phyloP scores from a whole-genome alignment of 75 land plant species.

The Cunninghamia lanceolata region DNA sequence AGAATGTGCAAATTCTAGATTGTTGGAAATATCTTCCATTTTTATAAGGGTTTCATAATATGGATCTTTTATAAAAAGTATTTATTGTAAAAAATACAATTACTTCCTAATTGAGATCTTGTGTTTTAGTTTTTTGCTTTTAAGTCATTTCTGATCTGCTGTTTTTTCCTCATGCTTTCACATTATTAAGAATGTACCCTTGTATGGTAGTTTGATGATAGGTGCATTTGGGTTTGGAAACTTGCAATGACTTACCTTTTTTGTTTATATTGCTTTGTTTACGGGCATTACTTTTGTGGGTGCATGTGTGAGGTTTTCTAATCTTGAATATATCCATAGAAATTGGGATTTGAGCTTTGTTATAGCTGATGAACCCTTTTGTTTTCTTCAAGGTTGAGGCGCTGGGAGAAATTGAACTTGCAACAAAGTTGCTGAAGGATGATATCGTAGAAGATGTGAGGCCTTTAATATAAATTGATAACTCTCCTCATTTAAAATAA shows the following conservation, averaged over 20 bases:
- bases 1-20: too few species aligned
- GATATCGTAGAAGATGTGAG: conserved; percentile 43
- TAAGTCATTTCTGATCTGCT: not conserved
- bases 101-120: too few species aligned
- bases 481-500: not conserved
- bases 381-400: conserved; percentile 73
- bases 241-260: not conserved
- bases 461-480: not conserved
- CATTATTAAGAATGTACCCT: not conserved
- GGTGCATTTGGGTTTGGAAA: not conserved
- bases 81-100: too few species aligned
- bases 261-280: not conserved
- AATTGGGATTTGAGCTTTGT: not conserved
- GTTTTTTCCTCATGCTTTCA: not conserved
- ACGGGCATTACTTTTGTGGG: not conserved
- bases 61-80: too few species aligned
- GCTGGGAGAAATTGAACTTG: conserved; percentile 86
- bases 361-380: not conserved
- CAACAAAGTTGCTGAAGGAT: conserved; percentile 67
- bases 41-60: too few species aligned
- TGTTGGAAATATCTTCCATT: too few species aligned
- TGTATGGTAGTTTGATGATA: not conserved
- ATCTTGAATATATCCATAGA: not conserved
- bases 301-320: not conserved
- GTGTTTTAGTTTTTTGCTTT: not conserved